Conservation (phyloP, 2,329 filamentous ascomycete species). For the Fusarium sp. region DNA sequence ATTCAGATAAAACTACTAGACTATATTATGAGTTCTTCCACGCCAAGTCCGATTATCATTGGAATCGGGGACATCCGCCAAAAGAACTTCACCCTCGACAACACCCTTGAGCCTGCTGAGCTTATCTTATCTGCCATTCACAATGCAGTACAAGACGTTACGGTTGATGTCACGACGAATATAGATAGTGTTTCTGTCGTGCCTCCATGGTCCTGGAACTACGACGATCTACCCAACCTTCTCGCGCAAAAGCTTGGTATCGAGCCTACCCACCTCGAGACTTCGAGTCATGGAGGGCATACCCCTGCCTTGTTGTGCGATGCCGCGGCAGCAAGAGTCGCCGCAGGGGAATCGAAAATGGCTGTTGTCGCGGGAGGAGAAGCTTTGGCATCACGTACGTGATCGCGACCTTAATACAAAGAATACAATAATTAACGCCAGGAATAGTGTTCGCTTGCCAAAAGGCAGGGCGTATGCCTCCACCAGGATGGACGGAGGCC, state of each 20-base stretch:
- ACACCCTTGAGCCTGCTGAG: conserved; percentile 69
- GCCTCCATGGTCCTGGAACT: conserved; percentile 75
- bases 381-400: conserved; percentile 68
- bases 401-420: too few relatives aligned
- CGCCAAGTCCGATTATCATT: conserved; percentile 73
- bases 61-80: conserved; percentile 74
- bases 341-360: conserved; percentile 65
- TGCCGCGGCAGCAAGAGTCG: conserved; percentile 69
- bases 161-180: conserved; percentile 38
- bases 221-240: conserved; percentile 68
- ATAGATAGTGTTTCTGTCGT: conserved; percentile 72
- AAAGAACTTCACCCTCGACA: conserved; percentile 57
- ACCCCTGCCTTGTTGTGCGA: conserved; percentile 73
- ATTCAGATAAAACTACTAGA: too few relatives aligned
- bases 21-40: too few relatives aligned
- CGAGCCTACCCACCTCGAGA: conserved; percentile 60
- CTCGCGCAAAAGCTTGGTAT: conserved; percentile 64
- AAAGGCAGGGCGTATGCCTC: conserved; percentile 56
- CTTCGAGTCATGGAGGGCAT: conserved; percentile 73
- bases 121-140: conserved; percentile 70
- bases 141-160: conserved; percentile 62
- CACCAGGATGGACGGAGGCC: conserved; percentile 69
- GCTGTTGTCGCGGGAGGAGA: conserved; percentile 74
- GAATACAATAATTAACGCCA: too few relatives aligned
- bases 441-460: conserved; percentile 52